Percentiles rank a stretch among this genome's conserved stretches.
These are phyloP conservation scores for Trifolium repens DNA, from an alignment of 306 rosid species.

Conservation along the genomic window DNA sequence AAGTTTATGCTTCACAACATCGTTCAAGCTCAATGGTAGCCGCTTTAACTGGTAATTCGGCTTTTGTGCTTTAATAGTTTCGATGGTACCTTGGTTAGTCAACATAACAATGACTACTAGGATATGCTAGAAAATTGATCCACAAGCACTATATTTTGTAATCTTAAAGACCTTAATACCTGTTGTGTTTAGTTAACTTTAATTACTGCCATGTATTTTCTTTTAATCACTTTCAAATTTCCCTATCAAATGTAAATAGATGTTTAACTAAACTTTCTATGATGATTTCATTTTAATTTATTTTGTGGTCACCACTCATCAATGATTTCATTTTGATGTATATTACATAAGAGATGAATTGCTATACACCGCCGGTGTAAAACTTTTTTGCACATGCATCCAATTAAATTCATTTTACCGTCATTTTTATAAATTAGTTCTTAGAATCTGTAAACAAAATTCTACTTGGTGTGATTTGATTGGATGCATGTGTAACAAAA, in stretches of 20 bases:
- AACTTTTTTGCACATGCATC: too few species aligned
- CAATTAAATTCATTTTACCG: too few species aligned
- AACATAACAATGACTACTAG: slow-evolving; percentile 45
- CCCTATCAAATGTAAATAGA: slow-evolving; percentile 49
- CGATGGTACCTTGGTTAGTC: slow-evolving; percentile 36
- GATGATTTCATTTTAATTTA: background rate
- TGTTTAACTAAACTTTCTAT: slow-evolving; percentile 8
- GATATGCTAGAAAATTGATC: slow-evolving; percentile 31
- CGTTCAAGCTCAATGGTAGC: slow-evolving; percentile 42
- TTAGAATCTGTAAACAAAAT: too few species aligned
- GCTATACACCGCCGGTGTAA: too few species aligned
- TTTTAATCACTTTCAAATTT: slow-evolving; percentile 30
- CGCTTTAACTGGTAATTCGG: slow-evolving; percentile 50
- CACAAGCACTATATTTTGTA: slow-evolving; percentile 39
- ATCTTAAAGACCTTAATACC: slow-evolving; percentile 40
- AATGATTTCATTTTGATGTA: slow-evolving; percentile 1
- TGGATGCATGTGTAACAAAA: too few species aligned
- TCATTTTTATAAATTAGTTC: too few species aligned
- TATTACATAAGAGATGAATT: background rate
- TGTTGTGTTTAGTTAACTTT: slow-evolving; percentile 38
- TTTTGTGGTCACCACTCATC: background rate
- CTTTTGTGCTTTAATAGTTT: slow-evolving; percentile 41
- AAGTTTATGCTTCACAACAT: slow-evolving; percentile 60
- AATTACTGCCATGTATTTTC: slow-evolving; percentile 42
- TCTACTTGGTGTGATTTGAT: too few species aligned